Conservation (phyloP, 805 yeast genomes). For the Teunomyces atbi region DNA sequence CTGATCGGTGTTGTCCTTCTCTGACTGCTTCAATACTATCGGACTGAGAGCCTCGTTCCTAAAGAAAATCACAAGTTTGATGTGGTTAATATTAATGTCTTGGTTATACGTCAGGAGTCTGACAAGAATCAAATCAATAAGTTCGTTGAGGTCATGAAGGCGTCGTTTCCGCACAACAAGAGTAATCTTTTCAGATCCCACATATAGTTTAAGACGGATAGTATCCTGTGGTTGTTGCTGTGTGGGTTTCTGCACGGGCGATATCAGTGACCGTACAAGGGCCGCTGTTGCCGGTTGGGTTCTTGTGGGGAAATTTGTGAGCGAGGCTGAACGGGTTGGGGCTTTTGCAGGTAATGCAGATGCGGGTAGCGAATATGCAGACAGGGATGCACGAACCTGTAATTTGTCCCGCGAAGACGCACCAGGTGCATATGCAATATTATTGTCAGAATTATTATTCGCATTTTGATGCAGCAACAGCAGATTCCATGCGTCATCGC, state of each 20-base stretch:
- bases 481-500: not conserved
- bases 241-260: not conserved
- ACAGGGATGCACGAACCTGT: not conserved
- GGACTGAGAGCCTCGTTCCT: constrained; percentile 18
- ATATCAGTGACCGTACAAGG: not conserved
- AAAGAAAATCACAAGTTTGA: constrained; percentile 15
- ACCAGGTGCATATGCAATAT: not conserved
- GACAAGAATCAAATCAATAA: constrained; percentile 15
- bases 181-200: constrained; percentile 7
- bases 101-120: constrained; percentile 14
- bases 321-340: not conserved
- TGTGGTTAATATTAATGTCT: constrained; percentile 13
- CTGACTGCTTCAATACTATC: constrained; percentile 15
- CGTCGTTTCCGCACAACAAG: constrained; percentile 15
- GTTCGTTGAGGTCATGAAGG: constrained; percentile 15
- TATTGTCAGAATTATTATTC: not conserved
- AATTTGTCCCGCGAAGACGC: not conserved
- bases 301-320: not conserved
- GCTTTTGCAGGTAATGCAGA: not conserved
- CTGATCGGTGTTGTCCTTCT: constrained; percentile 3
- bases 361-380: not conserved
- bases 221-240: not conserved
- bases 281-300: not conserved
- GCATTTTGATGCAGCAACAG: not conserved
- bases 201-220: constrained; percentile 7